Evolutionary conservation across 208 protist species (phyloP), one percentile per base, ranked within the genome.

Genomic region (Leishmania braziliensis): DNA sequence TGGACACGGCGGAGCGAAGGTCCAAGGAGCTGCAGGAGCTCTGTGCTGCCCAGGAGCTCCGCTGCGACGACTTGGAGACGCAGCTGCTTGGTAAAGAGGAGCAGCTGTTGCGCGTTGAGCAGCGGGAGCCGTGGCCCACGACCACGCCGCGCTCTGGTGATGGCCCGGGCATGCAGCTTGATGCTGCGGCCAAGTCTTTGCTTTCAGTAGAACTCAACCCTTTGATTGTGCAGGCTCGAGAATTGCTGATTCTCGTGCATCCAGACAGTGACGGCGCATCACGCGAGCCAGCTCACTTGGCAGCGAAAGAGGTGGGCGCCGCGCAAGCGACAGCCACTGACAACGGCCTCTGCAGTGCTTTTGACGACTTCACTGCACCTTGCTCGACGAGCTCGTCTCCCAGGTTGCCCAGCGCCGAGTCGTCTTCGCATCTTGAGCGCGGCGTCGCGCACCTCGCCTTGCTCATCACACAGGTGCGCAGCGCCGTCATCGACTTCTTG

Each of bases 1-100:
- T 84, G 12, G 77, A 88, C 39, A 39, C 51, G 18, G 75, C 80
- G 39, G 73, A 82, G 81, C 68, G 50, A 5, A 70, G 74, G 51
- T 58, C 82, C 8, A 73, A 79, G 50, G 73, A 62, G 29, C 77
- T 90, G 63, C 84, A 58, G 2, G 77, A 84, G 73, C 78, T 81
- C 66, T 79, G 90, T 36, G 65, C 26, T n/a, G 73, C 56, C 0
- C 77, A 85, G 68, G 81, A 80, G 58, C 58, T 92, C 23, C 81
- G 78, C 6, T 85, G 82, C 65, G 91, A 93, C 65, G 84, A 88
- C 2, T 66, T 91, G 46, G 88, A 95, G 76, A 91, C 86, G n/a
- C 83, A 74, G 56, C 84, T 93, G 50, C 53, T 95, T 70, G 82
- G 78, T 2, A 87, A 85, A 46, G 87, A 91, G 68, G 91, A 94